Percentiles rank a stretch among this genome's conserved stretches.
phyloP scores from a whole-genome alignment of 164 flowering plant genomes.

The Tetrastigma voinierianum region DNA sequence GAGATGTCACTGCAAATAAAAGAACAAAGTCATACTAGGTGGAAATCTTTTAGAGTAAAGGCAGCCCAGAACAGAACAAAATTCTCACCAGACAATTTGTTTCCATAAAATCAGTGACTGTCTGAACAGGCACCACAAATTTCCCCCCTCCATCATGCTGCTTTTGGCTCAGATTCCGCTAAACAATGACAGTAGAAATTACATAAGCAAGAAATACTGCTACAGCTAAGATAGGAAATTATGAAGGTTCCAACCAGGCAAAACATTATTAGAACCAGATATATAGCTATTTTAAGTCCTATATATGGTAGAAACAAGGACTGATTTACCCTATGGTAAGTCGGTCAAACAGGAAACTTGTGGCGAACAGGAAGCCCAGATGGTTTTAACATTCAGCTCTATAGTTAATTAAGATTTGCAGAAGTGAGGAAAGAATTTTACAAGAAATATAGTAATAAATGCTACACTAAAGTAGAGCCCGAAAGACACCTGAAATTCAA shows the following conservation, averaged over 20 bases:
- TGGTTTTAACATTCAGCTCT: too few species aligned
- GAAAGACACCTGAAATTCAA: conserved; percentile 78
- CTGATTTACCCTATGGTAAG: not conserved
- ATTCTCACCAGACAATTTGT: conserved; percentile 61
- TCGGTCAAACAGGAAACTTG: not conserved
- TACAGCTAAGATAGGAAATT: not conserved
- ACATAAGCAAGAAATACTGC: not conserved
- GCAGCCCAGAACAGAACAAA: not conserved
- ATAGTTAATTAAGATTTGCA: not conserved
- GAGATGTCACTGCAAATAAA: conserved; percentile 42
- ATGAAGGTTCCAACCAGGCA: not conserved
- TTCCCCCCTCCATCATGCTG: conserved; percentile 94
- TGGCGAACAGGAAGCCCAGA: not conserved
- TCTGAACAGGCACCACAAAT: conserved; percentile 90
- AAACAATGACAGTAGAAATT: not conserved
- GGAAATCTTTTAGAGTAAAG: not conserved
- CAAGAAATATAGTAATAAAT: not conserved
- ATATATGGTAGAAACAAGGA: not conserved
- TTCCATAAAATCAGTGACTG: conserved; percentile 77
- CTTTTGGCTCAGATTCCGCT: conserved; percentile 84
- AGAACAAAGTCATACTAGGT: conserved; percentile 10
- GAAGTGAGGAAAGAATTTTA: not conserved
- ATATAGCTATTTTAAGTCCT: not conserved
- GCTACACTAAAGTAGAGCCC: not conserved
- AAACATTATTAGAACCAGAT: not conserved